These are phyloP conservation scores for Cystobasidium pallidum DNA, from an alignment of 1,284 basidiomycete genomes.

Conservation along the genomic window DNA sequence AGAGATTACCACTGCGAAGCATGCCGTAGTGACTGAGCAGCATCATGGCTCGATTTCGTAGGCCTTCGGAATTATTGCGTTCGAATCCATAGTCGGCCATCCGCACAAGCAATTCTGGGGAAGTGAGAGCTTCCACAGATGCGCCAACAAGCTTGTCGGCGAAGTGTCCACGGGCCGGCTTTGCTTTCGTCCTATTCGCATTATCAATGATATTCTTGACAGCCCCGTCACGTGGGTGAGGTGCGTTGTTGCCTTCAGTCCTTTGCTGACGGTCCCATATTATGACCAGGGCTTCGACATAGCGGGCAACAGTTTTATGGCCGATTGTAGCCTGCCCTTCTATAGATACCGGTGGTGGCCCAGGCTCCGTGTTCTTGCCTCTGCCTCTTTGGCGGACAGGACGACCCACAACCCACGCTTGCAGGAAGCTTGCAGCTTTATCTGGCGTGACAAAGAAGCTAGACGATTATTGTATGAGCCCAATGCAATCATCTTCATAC, in stretches of 20 bases:
- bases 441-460: no score
- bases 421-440: background rate
- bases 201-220: constrained; percentile 12
- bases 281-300: constrained; percentile 12
- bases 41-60: constrained; percentile 19
- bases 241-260: background rate
- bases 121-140: background rate
- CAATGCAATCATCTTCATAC: no score
- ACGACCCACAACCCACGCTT: no score
- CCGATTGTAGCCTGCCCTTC: no score
- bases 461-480: no score
- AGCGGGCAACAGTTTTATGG: background rate
- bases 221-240: constrained; percentile 12
- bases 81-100: constrained; percentile 7
- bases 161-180: background rate
- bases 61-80: constrained; percentile 5
- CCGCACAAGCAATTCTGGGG: background rate
- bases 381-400: no score
- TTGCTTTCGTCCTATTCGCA: constrained; percentile 1
- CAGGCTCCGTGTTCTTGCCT: no score
- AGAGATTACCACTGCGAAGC: constrained; percentile 25
- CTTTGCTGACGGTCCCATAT: constrained; percentile 10
- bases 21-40: constrained; percentile 31
- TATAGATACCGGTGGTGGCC: no score
- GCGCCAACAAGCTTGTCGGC: constrained; percentile 27